A percentile compares a stretch with the other conserved stretches of the same genome.
These are phyloP conservation scores for Ustilago cynodontis DNA, from an alignment of 1,284 basidiomycete species.

Conservation along the genomic window DNA sequence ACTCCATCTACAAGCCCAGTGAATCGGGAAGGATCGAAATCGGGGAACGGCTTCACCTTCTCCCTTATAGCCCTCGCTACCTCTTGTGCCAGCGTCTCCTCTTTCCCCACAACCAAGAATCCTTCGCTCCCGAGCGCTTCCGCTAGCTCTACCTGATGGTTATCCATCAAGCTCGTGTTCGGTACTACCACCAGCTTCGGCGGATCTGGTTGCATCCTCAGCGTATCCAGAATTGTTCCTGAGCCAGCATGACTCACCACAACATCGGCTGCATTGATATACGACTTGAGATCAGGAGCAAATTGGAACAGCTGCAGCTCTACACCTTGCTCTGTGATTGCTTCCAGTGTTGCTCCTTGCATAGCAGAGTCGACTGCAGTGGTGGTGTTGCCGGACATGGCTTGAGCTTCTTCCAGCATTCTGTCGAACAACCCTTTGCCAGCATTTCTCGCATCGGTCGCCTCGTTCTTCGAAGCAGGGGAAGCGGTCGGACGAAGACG, in stretches of 20 bases:
- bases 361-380: slow-evolving; percentile 4
- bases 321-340: slow-evolving; percentile 27
- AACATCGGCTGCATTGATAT: slow-evolving; percentile 77
- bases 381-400: slow-evolving; percentile 10
- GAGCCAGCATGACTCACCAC: slow-evolving; percentile 95
- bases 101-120: slow-evolving; percentile 31
- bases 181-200: slow-evolving; percentile 88
- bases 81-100: slow-evolving; percentile 30
- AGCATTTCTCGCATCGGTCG: not conserved
- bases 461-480: not conserved
- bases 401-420: slow-evolving; percentile 38
- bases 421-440: slow-evolving; percentile 28
- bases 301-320: slow-evolving; percentile 53
- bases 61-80: slow-evolving; percentile 17
- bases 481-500: slow-evolving; percentile 16
- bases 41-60: slow-evolving; percentile 25
- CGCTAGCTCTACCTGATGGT: slow-evolving; percentile 93
- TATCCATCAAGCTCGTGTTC: slow-evolving; percentile 87
- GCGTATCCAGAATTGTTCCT: slow-evolving; percentile 90
- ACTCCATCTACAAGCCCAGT: slow-evolving; percentile 31
- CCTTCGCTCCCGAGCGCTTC: slow-evolving; percentile 73
- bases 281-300: slow-evolving; percentile 38
- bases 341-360: slow-evolving; percentile 29
- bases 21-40: slow-evolving; percentile 47
- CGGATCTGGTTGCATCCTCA: slow-evolving; percentile 73